phyloP scores from a whole-genome alignment of 164 flowering plant species.

The Piper longum region DNA sequence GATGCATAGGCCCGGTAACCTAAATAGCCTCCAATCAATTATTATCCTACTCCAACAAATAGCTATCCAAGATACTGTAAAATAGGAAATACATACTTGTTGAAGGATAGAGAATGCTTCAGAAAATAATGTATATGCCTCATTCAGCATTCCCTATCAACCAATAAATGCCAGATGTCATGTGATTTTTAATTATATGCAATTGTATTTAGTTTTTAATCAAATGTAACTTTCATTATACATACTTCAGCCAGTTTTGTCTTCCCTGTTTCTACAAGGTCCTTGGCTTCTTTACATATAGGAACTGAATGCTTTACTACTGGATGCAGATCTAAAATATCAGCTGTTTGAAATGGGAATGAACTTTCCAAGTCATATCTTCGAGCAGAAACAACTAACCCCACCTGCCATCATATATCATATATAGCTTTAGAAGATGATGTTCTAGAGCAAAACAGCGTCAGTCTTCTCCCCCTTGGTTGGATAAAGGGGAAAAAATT shows the following conservation, averaged over 20 bases:
- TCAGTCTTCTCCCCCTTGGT: neutral
- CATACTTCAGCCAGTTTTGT: constrained; percentile 82
- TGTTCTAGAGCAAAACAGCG: neutral
- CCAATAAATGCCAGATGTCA: neutral
- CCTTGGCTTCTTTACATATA: constrained; percentile 82
- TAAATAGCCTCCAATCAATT: constrained; percentile 15
- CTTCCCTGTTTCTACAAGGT: constrained; percentile 89
- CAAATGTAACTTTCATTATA: neutral
- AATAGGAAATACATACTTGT: constrained; percentile 39
- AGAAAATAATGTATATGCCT: constrained; percentile 77
- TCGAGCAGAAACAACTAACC: constrained; percentile 63
- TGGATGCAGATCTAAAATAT: constrained; percentile 76
- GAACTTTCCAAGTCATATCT: constrained; percentile 60
- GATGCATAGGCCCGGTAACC: constrained; percentile 99
- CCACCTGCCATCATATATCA: constrained; percentile 39
- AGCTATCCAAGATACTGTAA: neutral
- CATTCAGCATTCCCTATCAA: constrained; percentile 90
- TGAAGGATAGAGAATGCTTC: constrained; percentile 94
- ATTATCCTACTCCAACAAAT: too few relatives aligned
- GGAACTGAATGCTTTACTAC: constrained; percentile 94
- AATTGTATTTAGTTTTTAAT: neutral
- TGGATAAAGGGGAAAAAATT: constrained; percentile 3
- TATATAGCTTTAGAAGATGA: neutral
- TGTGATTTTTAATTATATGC: neutral
- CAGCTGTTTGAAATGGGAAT: constrained; percentile 63